Percentiles rank a stretch among this genome's conserved stretches.
Conservation (phyloP, 2,329 filamentous ascomycete genomes). For the Hymenoscyphus fructigenus region DNA sequence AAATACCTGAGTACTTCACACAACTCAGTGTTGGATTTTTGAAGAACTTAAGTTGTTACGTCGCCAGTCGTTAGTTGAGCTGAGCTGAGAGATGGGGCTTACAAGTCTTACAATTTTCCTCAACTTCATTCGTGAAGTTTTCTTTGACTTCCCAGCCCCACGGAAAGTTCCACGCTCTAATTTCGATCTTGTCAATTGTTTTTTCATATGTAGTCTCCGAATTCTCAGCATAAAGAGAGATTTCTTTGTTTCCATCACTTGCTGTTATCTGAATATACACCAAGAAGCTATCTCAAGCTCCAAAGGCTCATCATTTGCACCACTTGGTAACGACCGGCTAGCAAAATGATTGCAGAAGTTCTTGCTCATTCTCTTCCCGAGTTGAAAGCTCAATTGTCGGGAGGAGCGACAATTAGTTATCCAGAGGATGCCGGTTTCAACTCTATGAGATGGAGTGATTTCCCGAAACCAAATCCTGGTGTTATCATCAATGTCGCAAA, state of each 20-base stretch:
- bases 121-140: not conserved
- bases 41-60: not conserved
- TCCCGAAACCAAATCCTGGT: slow-evolving; percentile 9
- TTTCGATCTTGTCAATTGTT: not conserved
- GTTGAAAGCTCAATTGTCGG: not conserved
- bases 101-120: not conserved
- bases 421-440: not conserved
- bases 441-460: slow-evolving; percentile 8
- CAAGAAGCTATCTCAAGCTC: not conserved
- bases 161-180: not conserved
- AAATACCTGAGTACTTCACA: too few species aligned
- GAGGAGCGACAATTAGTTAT: not conserved
- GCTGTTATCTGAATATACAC: not conserved
- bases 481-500: slow-evolving; percentile 11
- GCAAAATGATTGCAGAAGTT: not conserved
- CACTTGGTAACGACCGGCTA: not conserved
- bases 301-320: not conserved
- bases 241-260: slow-evolving; percentile 1
- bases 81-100: not conserved
- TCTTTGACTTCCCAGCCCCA: not conserved
- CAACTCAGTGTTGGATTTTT: too few species aligned
- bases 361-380: not conserved
- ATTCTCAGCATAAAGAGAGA: not conserved
- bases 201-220: not conserved
- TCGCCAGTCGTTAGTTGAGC: not conserved